Percentiles rank a stretch among this genome's conserved stretches.
These are phyloP conservation scores for Domatiomyces catenatus DNA, from an alignment of 2,329 filamentous ascomycete genomes.

Conservation along the genomic window DNA sequence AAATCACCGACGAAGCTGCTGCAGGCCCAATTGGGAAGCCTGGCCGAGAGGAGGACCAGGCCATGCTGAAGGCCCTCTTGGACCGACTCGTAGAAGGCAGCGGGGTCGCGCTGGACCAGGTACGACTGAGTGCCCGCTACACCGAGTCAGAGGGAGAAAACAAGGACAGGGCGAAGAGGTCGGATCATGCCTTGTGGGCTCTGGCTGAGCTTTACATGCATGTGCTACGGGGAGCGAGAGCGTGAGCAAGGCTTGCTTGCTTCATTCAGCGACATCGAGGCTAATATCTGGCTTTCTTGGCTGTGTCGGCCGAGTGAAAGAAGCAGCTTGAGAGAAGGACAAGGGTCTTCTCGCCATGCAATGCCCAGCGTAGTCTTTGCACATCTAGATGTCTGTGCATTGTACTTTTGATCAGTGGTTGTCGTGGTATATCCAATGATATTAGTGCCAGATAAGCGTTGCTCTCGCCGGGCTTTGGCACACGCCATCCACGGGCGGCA, in stretches of 20 bases:
- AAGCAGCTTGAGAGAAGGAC: not conserved
- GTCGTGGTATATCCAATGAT: not conserved
- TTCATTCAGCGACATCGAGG: not conserved
- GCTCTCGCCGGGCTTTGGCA: no score
- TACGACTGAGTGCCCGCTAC: slow-evolving; percentile 5
- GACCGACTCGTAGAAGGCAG: slow-evolving; percentile 9
- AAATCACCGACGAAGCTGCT: slow-evolving; percentile 6
- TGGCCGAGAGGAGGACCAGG: slow-evolving; percentile 9
- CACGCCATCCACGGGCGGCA: not conserved
- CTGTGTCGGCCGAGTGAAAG: not conserved
- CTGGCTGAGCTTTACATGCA: slow-evolving; percentile 13
- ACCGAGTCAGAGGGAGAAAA: slow-evolving; percentile 2
- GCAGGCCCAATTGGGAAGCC: not conserved
- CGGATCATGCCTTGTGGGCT: slow-evolving; percentile 4
- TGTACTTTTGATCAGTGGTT: not conserved
- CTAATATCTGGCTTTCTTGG: not conserved
- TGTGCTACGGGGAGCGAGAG: slow-evolving; percentile 7
- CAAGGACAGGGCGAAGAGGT: not conserved
- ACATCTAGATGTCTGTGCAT: not conserved
- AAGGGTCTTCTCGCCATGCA: not conserved
- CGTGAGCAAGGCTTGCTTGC: not conserved
- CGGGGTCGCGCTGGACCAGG: slow-evolving; percentile 5
- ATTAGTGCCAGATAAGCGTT: not conserved
- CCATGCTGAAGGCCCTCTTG: slow-evolving; percentile 8
- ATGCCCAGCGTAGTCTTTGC: no score